These are phyloP conservation scores for Sporothrix euskadiensis DNA, from an alignment of 2,329 filamentous ascomycete genomes.

Conservation along the genomic window DNA sequence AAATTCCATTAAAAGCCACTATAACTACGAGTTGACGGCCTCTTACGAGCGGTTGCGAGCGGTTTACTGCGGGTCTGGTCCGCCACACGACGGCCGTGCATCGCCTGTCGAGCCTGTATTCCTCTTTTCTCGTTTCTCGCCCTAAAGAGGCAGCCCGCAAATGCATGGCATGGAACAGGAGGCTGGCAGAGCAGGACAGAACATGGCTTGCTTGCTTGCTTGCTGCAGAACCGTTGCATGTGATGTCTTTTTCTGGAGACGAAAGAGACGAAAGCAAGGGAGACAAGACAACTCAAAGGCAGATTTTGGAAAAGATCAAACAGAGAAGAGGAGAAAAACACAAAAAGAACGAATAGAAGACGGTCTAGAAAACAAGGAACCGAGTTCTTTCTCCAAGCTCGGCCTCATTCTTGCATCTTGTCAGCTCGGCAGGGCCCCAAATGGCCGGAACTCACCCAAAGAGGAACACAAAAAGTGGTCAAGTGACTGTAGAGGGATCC, in stretches of 20 bases:
- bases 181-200: not conserved
- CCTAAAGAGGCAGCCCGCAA: constrained; percentile 25
- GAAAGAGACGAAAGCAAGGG: no score
- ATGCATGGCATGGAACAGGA: not conserved
- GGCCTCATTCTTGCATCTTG: constrained; percentile 5
- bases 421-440: constrained; percentile 10
- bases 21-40: no score
- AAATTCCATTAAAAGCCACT: no score
- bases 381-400: not conserved
- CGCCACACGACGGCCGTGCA: not conserved
- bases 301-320: not conserved
- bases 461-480: not conserved
- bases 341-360: not conserved
- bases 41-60: no score
- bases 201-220: not conserved
- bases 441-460: not conserved
- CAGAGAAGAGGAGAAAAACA: not conserved
- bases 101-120: not conserved
- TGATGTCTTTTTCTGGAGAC: not conserved
- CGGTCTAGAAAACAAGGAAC: not conserved
- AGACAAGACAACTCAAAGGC: constrained; percentile 1
- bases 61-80: not conserved
- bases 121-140: not conserved
- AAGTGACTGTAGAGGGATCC: constrained; percentile 4
- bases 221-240: not conserved